Evolutionary conservation across 768 basidiomycete genomes (phyloP), one percentile per base, ranked within the genome.

Genomic region (Russula olivacea): DNA sequence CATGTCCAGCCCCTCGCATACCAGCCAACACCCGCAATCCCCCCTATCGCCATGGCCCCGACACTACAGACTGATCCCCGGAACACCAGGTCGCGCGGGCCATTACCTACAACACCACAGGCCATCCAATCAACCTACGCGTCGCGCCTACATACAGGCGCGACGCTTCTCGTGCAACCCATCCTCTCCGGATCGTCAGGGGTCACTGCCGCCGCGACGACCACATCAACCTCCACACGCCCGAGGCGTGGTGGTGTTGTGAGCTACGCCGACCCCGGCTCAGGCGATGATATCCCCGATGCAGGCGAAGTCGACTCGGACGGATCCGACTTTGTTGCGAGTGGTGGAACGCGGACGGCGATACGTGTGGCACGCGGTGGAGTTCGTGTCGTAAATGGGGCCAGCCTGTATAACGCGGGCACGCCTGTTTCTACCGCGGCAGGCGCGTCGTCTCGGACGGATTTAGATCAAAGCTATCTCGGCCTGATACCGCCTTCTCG

Each of bases 101-200:
- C 70, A 1, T 76, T 93, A 34, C 81, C 86, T 0, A 80, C 87
- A 0, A 73, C 75, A 0, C 74, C 81, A 0, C 96, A 98, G 71
- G 94, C 89, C 0, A 75, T 85, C 15, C 80, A 84, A 60, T 88
- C 92, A 0, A 89, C 91, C 2, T 98, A 97, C 72, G 78, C 93
- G 0, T 89, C 94, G 7, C 83, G 96, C n/a, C 77, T 98, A 56
- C 86, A 90, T 28, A 95, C 96, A 0, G 97, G 97, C 17, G 81
- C 88, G 3, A 89, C 92, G 0, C 83, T 93, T 7, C 84, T 99
- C 68, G 81, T 98, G 74, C 97, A 99, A 70, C 97, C 97, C 21
- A 83, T 92, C 68, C 69, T 84, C 12, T 74, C 78, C 40, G 75
- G 72, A 0, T 41, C 75, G 17, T 61, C 73, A 2, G 48, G 68